Percentiles rank a stretch among this genome's conserved stretches.
Evolutionary conservation across 192 early-diverging fungal species (phyloP).

Genomic region (Physocladia obscura): DNA sequence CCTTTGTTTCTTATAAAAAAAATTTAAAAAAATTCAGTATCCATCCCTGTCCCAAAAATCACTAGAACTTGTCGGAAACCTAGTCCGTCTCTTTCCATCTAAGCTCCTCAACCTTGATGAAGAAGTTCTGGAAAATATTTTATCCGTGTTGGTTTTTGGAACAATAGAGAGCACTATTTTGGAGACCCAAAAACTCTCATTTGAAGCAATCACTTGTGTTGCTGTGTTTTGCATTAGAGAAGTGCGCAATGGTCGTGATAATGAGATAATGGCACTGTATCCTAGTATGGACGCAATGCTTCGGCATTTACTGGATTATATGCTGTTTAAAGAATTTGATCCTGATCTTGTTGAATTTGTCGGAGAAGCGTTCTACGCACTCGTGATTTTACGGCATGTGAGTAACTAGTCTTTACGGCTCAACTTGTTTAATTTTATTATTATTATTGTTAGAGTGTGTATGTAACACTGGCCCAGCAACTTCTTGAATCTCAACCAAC

Average conservation of each 20-base stretch:
- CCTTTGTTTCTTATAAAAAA: slow-evolving; percentile 38
- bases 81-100: slow-evolving; percentile 13
- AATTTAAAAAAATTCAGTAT: no score
- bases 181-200: slow-evolving; percentile 63
- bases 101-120: slow-evolving; percentile 9
- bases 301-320: slow-evolving; percentile 49
- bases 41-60: slow-evolving; percentile 13
- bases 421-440: background rate
- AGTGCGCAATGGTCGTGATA: slow-evolving; percentile 17
- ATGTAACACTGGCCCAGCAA: slow-evolving; percentile 51
- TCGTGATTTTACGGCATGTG: slow-evolving; percentile 55
- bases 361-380: slow-evolving; percentile 56
- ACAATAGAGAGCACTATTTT: slow-evolving; percentile 1
- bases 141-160: slow-evolving; percentile 9
- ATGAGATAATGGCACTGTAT: slow-evolving; percentile 4
- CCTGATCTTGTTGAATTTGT: slow-evolving; percentile 60
- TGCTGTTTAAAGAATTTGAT: slow-evolving; percentile 68
- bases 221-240: background rate
- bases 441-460: slow-evolving; percentile 40
- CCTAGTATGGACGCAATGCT: slow-evolving; percentile 53
- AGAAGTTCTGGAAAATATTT: slow-evolving; percentile 15
- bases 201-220: slow-evolving; percentile 25
- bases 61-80: slow-evolving; percentile 17
- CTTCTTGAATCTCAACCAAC: slow-evolving; percentile 52
- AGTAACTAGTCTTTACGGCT: no score